Conservation (phyloP, 2,329 filamentous ascomycete species). For the Cladosporium colombiae region DNA sequence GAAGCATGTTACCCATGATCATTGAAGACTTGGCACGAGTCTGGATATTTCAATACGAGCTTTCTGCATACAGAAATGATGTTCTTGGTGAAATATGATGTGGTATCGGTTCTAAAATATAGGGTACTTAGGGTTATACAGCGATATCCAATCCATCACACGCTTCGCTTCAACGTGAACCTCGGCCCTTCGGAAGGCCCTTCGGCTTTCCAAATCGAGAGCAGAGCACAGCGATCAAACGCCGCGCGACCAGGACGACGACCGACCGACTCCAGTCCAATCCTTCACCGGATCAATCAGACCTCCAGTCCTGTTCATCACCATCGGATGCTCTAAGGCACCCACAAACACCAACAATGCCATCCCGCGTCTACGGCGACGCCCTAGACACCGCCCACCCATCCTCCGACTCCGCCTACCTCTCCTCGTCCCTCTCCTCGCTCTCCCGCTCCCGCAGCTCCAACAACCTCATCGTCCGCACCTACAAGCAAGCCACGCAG, state of each 20-base stretch:
- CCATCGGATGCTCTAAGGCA: background rate
- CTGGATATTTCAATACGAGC: background rate
- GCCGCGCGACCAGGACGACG: background rate
- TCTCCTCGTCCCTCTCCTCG: constrained; percentile 70
- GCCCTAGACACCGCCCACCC: background rate
- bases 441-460: constrained; percentile 66
- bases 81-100: background rate
- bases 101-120: background rate
- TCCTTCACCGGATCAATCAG: background rate
- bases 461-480: constrained; percentile 78
- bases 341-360: background rate
- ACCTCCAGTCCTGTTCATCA: background rate
- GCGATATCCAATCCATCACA: background rate
- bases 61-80: background rate
- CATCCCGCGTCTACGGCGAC: constrained; percentile 4
- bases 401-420: constrained; percentile 35
- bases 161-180: background rate
- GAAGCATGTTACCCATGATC: background rate
- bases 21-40: background rate
- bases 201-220: constrained; percentile 13
- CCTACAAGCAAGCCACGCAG: constrained; percentile 90
- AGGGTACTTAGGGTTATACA: background rate
- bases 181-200: constrained; percentile 14
- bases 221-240: constrained; percentile 9
- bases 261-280: background rate